A percentile compares a stretch with the other conserved stretches of the same genome.
These are phyloP conservation scores for Coniella lustricola DNA, from an alignment of 2,329 filamentous ascomycete genomes.

Conservation along the genomic window DNA sequence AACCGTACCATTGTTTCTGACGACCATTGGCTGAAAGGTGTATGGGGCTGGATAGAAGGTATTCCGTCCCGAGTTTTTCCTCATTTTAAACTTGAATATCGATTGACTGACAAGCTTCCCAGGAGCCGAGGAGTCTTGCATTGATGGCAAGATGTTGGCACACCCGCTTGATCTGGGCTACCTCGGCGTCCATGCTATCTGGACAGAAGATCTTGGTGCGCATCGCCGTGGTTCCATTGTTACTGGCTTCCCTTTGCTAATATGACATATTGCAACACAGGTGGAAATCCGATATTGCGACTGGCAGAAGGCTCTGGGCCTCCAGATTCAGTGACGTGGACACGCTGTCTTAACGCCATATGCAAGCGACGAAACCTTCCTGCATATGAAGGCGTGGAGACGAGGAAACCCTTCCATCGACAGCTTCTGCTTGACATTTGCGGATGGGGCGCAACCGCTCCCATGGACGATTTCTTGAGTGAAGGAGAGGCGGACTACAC, in stretches of 20 bases:
- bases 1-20: slow-evolving; percentile 64
- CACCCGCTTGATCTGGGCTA: slow-evolving; percentile 66
- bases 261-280: not conserved
- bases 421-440: slow-evolving; percentile 71
- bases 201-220: slow-evolving; percentile 61
- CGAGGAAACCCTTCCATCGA: slow-evolving; percentile 61
- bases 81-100: not conserved
- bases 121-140: slow-evolving; percentile 50
- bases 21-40: slow-evolving; percentile 66
- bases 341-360: slow-evolving; percentile 55
- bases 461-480: slow-evolving; percentile 53
- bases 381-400: slow-evolving; percentile 55
- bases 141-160: slow-evolving; percentile 63
- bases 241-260: not conserved
- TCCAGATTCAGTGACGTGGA: slow-evolving; percentile 49
- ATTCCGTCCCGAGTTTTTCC: slow-evolving; percentile 25
- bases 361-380: slow-evolving; percentile 57
- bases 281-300: slow-evolving; percentile 22
- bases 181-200: slow-evolving; percentile 65
- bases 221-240: slow-evolving; percentile 13
- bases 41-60: slow-evolving; percentile 74
- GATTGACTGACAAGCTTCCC: slow-evolving; percentile 14
- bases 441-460: slow-evolving; percentile 63
- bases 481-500: slow-evolving; percentile 38
- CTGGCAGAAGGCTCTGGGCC: slow-evolving; percentile 36